Evolutionary conservation across 2,329 filamentous ascomycete genomes (phyloP).

Genomic region (Claviceps cyperi): DNA sequence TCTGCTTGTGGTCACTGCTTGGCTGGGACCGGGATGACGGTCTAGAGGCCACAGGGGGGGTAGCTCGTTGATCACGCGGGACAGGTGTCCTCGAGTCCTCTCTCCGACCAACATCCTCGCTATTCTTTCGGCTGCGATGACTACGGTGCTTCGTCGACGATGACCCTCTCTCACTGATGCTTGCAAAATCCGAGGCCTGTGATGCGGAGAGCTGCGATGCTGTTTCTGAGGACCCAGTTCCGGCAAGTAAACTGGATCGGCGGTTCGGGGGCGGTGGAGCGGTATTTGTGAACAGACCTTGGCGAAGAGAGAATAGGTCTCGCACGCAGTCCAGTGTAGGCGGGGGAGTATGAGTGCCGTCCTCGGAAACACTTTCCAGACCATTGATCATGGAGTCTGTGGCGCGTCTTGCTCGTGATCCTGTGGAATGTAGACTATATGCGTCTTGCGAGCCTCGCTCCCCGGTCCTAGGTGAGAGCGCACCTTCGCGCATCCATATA

Average conservation of each 20-base stretch:
- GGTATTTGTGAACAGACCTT: slow-evolving; percentile 22
- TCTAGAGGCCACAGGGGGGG: background rate
- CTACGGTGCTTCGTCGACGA: slow-evolving; percentile 10
- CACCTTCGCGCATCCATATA: slow-evolving; percentile 42
- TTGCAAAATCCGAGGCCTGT: slow-evolving; percentile 6
- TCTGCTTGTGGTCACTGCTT: slow-evolving; percentile 20
- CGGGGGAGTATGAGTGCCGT: slow-evolving; percentile 11
- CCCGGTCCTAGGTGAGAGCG: slow-evolving; percentile 22
- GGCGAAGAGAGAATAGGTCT: slow-evolving; percentile 29
- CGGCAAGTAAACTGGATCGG: slow-evolving; percentile 38
- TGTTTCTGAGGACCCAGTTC: slow-evolving; percentile 21
- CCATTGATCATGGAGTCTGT: slow-evolving; percentile 29
- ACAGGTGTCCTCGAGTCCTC: slow-evolving; percentile 13
- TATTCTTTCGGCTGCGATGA: slow-evolving; percentile 13
- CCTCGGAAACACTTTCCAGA: slow-evolving; percentile 10
- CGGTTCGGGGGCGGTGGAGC: slow-evolving; percentile 36
- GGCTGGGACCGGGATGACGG: slow-evolving; percentile 2
- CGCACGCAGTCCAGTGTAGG: slow-evolving; percentile 27
- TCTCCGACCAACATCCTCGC: slow-evolving; percentile 17
- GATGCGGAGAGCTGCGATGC: slow-evolving; percentile 8
- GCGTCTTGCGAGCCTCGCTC: slow-evolving; percentile 33
- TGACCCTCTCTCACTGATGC: background rate
- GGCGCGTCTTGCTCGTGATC: slow-evolving; percentile 29
- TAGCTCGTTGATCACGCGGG: slow-evolving; percentile 10
- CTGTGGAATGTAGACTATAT: slow-evolving; percentile 34